Evolutionary conservation across 2,329 filamentous ascomycete species (phyloP), one percentile per base, ranked within the genome.

Genomic region (Proliferodiscus dingleyae): DNA sequence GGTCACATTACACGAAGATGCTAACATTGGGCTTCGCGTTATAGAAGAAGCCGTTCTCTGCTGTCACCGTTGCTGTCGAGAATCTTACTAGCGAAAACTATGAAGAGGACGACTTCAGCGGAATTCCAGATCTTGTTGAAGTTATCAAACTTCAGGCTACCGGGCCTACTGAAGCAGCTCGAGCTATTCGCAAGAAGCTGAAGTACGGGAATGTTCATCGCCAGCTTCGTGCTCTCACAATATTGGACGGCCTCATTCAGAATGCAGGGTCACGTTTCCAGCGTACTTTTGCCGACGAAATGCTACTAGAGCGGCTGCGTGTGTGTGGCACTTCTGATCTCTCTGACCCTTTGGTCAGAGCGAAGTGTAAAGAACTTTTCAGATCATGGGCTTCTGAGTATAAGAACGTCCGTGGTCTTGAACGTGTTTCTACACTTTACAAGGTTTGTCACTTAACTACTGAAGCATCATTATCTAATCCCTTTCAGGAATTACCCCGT

Each of bases 131-230:
- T 60, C 80, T 98, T 19, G 87, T 97, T 53, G 93, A 98, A 67
- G 89, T 93, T 46, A 87, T 98, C 64, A 85, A 87, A 55, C 81
- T 98, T 48, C 93, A 98, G 68, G 76, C 78, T 21, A 86, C 87
- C 5, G 93, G 93, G 0, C 89, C 93, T 2, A 78, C 81, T 10
- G 93, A 98, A 71, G 90, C 90, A 48, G 89, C 91, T 43, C 81
- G 93, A 62, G 90, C 93, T 38, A 79, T 98, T 58, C 82, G 93
- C 50, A 98, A 98, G 78, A 97, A 97, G 73, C 80, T 98, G 76
- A 98, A 98, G 71, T 97, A 98, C 68, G 93, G 93, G 58, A 95
- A 82, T 61, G 76, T 87, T n/a, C 91, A 97, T 66, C 85, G 89
- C 40, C 93, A 98, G 67, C 75, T 97, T 26, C 81, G 93, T 49